A percentile compares a stretch with the other conserved stretches of the same genome.
Conservation (phyloP, 1,284 basidiomycete genomes). For the Stygiomarasmius scandens region DNA sequence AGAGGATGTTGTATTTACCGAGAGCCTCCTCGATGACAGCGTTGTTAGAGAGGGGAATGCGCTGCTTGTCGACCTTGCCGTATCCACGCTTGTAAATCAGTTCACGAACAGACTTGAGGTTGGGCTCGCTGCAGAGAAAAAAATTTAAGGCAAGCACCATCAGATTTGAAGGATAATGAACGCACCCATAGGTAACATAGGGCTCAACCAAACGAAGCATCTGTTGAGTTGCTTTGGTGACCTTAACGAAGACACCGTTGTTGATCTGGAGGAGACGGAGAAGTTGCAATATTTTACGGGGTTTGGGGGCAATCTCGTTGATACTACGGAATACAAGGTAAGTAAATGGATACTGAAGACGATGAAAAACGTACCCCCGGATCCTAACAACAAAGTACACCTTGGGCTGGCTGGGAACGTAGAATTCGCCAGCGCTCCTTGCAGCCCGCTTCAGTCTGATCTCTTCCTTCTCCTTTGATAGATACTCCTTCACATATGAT, state of each 20-base stretch:
- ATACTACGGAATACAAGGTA: constrained; percentile 67
- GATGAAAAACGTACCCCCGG: constrained; percentile 70
- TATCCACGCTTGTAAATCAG: constrained; percentile 99
- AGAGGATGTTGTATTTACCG: constrained; percentile 96
- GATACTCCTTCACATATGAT: constrained; percentile 97
- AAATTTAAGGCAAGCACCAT: constrained; percentile 3
- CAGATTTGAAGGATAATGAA: constrained; percentile 17
- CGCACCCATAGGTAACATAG: constrained; percentile 94
- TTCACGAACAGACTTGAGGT: constrained; percentile 96
- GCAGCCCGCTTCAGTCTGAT: constrained; percentile 94
- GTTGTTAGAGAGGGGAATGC: constrained; percentile 96
- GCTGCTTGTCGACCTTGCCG: constrained; percentile 97
- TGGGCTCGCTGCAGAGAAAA: constrained; percentile 71
- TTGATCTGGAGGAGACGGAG: constrained; percentile 99
- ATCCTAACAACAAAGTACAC: constrained; percentile 98
- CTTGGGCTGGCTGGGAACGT: constrained; percentile 95
- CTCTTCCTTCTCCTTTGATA: constrained; percentile 93
- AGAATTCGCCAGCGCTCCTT: constrained; percentile 93
- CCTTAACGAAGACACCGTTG: constrained; percentile 98
- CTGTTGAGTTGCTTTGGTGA: constrained; percentile 94
- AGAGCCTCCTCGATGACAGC: constrained; percentile 90
- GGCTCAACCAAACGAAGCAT: constrained; percentile 98
- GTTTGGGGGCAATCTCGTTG: constrained; percentile 99
- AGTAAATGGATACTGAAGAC: not conserved
- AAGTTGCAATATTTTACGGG: constrained; percentile 98